Conservation (phyloP, 768 basidiomycete genomes). For the Naganishia vishniacii region DNA sequence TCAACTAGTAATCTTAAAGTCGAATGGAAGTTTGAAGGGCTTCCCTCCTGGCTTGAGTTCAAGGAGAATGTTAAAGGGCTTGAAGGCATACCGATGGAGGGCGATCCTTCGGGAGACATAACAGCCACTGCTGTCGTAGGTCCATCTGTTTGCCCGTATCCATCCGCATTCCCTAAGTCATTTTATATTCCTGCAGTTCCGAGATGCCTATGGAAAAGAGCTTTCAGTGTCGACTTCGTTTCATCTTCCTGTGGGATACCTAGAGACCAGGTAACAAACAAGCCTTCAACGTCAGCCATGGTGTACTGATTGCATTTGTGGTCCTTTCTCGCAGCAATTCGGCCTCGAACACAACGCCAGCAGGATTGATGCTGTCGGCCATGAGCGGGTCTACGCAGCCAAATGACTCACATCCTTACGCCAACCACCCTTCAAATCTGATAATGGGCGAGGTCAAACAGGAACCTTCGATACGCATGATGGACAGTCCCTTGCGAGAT, state of each 20-base stretch:
- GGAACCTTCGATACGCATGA: not conserved
- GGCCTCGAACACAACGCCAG: conserved; percentile 1
- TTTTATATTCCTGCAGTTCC: not conserved
- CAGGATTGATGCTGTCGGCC: conserved; percentile 15
- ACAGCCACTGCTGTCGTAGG: conserved; percentile 67
- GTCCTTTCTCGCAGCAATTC: not conserved
- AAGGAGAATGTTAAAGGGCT: conserved; percentile 59
- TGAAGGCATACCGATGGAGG: conserved; percentile 69
- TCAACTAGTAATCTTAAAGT: conserved; percentile 74
- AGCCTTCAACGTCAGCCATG: too few species aligned
- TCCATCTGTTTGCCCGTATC: not conserved
- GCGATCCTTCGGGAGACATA: conserved; percentile 69
- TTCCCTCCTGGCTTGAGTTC: conserved; percentile 87
- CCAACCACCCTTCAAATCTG: not conserved
- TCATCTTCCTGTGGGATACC: conserved; percentile 1
- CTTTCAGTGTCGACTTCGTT: conserved; percentile 7
- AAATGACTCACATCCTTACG: not conserved
- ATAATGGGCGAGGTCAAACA: not conserved
- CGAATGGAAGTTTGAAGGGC: conserved; percentile 60
- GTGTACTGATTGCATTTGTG: not conserved
- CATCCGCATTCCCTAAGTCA: too few species aligned
- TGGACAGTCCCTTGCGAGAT: conserved; percentile 7
- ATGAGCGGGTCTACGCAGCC: not conserved
- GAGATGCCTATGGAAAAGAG: conserved; percentile 9
- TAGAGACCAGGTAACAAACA: conserved; percentile 3